phyloP scores from a whole-genome alignment of 1,284 basidiomycete species.

The Fomitopsis palustris region DNA sequence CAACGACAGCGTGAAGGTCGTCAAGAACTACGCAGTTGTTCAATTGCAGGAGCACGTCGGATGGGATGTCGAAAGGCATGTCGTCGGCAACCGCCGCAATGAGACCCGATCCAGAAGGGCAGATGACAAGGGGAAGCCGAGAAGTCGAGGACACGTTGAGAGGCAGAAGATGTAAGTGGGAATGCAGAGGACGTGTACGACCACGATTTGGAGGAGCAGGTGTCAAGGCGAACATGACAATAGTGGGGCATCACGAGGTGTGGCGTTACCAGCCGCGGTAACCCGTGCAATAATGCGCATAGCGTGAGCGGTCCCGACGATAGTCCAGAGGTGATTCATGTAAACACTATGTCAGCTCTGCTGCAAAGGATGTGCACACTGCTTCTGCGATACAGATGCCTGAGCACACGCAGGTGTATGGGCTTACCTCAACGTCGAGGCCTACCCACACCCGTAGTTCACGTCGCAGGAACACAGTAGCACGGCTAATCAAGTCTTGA shows the following conservation, averaged over 20 bases:
- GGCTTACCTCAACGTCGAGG: slow-evolving; percentile 75
- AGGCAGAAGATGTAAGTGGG: not conserved
- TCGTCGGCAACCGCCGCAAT: not conserved
- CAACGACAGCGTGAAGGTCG: slow-evolving; percentile 77
- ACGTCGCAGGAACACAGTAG: slow-evolving; percentile 76
- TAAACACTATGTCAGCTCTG: not conserved
- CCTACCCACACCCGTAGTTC: slow-evolving; percentile 83
- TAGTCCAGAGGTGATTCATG: not conserved
- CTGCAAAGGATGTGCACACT: not conserved
- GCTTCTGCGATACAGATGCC: not conserved
- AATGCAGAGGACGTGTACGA: not conserved
- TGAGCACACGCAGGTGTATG: not conserved
- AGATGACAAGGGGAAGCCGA: not conserved
- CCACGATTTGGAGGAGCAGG: not conserved
- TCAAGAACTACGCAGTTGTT: slow-evolving; percentile 52
- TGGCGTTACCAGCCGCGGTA: not conserved
- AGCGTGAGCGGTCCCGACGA: not conserved
- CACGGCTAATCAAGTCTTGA: slow-evolving; percentile 66
- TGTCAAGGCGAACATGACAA: not conserved
- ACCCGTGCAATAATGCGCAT: not conserved
- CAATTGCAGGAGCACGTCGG: not conserved
- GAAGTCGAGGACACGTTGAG: not conserved
- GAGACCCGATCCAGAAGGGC: not conserved
- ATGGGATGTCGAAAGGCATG: too few species aligned
- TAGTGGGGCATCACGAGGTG: not conserved